A percentile compares a stretch with the other conserved stretches of the same genome.
Conservation (phyloP, 768 basidiomycete genomes). For the Tephrocybe sp. region DNA sequence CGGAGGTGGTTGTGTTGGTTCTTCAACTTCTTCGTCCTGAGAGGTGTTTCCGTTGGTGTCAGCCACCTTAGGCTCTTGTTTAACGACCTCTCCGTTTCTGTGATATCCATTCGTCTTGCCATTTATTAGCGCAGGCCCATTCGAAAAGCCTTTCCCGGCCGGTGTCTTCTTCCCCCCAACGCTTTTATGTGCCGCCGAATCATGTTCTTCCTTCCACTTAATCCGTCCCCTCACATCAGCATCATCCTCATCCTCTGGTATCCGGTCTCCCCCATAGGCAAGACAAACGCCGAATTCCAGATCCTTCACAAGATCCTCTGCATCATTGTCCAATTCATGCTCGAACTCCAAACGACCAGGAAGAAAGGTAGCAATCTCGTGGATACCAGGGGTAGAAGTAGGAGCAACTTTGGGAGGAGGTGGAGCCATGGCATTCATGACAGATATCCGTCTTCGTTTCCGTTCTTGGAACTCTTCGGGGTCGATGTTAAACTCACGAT, state of each 20-base stretch:
- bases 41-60: conserved; percentile 45
- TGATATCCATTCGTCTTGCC: conserved; percentile 45
- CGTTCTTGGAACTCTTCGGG: conserved; percentile 82
- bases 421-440: conserved; percentile 59
- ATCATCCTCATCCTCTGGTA: conserved; percentile 76
- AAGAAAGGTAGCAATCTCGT: conserved; percentile 90
- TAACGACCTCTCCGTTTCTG: conserved; percentile 33
- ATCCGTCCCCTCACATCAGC: conserved; percentile 59
- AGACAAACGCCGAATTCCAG: conserved; percentile 92
- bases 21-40: conserved; percentile 59
- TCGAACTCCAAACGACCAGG: conserved; percentile 99
- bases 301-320: conserved; percentile 93
- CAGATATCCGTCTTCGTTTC: conserved; percentile 86
- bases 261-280: conserved; percentile 81
- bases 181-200: conserved; percentile 22
- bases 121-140: conserved; percentile 33
- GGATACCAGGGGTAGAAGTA: conserved; percentile 86
- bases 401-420: conserved; percentile 71
- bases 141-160: conserved; percentile 37
- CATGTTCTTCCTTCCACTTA: conserved; percentile 49
- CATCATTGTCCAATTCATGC: conserved; percentile 95
- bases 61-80: conserved; percentile 40
- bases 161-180: conserved; percentile 26
- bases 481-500: conserved; percentile 66
- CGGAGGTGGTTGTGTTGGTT: conserved; percentile 68